Evolutionary conservation across 352 stramenopile genomes (phyloP).

Genomic region (Phytophthora vignae): DNA sequence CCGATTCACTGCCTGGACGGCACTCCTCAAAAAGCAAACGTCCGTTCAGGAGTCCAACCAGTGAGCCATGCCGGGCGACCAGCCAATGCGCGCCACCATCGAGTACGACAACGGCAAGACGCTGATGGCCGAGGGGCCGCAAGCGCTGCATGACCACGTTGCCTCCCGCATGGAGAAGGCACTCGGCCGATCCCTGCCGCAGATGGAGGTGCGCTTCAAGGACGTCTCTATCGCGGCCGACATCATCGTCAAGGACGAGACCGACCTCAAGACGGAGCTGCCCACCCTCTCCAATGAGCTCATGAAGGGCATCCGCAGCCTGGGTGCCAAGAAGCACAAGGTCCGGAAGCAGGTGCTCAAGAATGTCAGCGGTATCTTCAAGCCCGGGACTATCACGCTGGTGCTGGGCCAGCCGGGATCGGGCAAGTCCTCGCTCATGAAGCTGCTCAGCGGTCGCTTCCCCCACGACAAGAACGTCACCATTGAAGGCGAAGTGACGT

Average conservation of each 20-base stretch:
- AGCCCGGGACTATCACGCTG: conserved; percentile 14
- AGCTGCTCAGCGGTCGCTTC: conserved; percentile 29
- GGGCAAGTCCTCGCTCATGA: conserved; percentile 22
- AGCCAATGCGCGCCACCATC: conserved; percentile 1
- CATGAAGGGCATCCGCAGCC: neutral
- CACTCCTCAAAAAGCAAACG: no score
- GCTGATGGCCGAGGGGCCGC: conserved; percentile 17
- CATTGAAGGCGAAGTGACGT: conserved; percentile 31
- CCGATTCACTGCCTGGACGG: no score
- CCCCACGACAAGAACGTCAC: conserved; percentile 26
- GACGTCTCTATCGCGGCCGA: conserved; percentile 19
- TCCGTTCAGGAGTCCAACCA: no score
- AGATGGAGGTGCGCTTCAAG: conserved; percentile 44
- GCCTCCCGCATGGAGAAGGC: conserved; percentile 31
- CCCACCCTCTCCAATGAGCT: conserved; percentile 38
- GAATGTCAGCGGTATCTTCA: conserved; percentile 22
- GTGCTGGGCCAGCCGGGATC: conserved; percentile 18
- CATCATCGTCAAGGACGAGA: conserved; percentile 17
- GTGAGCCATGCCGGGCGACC: neutral
- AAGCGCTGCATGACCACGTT: conserved; percentile 20
- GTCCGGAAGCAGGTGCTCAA: conserved; percentile 30
- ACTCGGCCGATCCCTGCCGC: conserved; percentile 25
- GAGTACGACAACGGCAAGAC: conserved; percentile 15
- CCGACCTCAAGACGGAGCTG: conserved; percentile 26
- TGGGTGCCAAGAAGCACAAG: conserved; percentile 17